These are phyloP conservation scores for Thermochaetoides thermophila DNA, from an alignment of 495 filamentous ascomycete species.

Conservation along the genomic window DNA sequence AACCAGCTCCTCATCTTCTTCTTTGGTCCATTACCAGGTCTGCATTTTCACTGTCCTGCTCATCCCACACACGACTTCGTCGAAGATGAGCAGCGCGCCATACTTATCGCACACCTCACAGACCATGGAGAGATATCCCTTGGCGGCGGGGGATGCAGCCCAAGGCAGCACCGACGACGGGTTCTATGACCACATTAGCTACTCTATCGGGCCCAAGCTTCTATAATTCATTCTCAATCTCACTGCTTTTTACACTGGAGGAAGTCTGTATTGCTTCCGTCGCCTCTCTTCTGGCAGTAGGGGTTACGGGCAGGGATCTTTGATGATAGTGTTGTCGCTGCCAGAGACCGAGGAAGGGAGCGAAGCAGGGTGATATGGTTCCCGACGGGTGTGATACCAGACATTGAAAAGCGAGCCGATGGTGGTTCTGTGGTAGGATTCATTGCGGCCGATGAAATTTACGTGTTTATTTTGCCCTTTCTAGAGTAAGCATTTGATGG, in stretches of 20 bases:
- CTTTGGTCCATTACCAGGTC: constrained; percentile 33
- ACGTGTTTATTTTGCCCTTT: constrained; percentile 14
- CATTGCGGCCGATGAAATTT: constrained; percentile 45
- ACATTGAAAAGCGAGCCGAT: constrained; percentile 45
- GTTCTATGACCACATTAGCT: constrained; percentile 55
- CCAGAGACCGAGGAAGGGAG: constrained; percentile 34
- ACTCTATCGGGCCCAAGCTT: constrained; percentile 48
- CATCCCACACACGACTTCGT: constrained; percentile 69
- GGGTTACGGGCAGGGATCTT: constrained; percentile 46
- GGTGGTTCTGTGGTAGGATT: constrained; percentile 61
- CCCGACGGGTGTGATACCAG: constrained; percentile 41
- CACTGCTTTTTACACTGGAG: constrained; percentile 26
- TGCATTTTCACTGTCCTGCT: constrained; percentile 46
- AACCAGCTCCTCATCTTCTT: constrained; percentile 28
- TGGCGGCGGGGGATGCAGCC: constrained; percentile 47
- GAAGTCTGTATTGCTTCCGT: constrained; percentile 1
- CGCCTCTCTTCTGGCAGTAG: constrained; percentile 22
- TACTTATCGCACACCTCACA: constrained; percentile 46
- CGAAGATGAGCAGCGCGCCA: constrained; percentile 53
- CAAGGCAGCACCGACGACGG: constrained; percentile 41
- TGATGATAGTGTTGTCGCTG: constrained; percentile 7
- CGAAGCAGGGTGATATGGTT: too few relatives aligned
- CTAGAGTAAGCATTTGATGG: constrained; percentile 47
- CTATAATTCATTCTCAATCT: constrained; percentile 53
- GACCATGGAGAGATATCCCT: constrained; percentile 51